These are phyloP conservation scores for Corylus avellana DNA, from an alignment of 306 rosid species.

Conservation along the genomic window DNA sequence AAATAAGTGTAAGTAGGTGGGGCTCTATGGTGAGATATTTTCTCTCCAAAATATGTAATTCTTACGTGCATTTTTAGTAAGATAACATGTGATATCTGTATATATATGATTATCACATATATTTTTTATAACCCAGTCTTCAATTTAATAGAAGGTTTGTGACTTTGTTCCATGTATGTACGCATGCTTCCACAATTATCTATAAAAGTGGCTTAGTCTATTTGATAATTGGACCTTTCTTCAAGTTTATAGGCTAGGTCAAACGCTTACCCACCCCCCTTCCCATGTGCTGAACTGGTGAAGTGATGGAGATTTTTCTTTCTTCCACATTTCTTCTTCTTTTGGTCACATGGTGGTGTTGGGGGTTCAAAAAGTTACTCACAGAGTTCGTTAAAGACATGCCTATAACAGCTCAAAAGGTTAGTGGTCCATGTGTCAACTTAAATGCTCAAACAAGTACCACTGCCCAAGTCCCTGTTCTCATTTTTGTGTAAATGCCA, in stretches of 20 bases:
- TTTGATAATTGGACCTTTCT: neutral
- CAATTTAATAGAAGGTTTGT: no score
- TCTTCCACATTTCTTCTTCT: neutral
- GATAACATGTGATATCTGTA: no score
- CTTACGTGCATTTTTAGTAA: no score
- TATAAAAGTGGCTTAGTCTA: neutral
- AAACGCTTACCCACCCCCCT: neutral
- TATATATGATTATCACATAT: no score
- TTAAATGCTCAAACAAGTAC: neutral
- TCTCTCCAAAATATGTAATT: no score
- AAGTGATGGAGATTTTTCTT: neutral
- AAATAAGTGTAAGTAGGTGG: no score
- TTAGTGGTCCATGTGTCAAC: neutral
- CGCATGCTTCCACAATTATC: constrained; percentile 1
- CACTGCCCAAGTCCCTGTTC: neutral
- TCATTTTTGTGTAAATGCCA: neutral
- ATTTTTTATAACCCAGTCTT: no score
- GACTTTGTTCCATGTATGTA: neutral
- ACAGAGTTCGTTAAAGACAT: neutral
- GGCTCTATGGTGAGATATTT: no score
- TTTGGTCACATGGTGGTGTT: neutral
- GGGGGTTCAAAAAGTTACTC: neutral
- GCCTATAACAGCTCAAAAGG: neutral
- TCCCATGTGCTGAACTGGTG: constrained; percentile 7
- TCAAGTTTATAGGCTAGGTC: neutral